A percentile compares a stretch with the other conserved stretches of the same genome.
Evolutionary conservation across 192 early-diverging fungal species (phyloP).

Genomic region (Podila horticola): DNA sequence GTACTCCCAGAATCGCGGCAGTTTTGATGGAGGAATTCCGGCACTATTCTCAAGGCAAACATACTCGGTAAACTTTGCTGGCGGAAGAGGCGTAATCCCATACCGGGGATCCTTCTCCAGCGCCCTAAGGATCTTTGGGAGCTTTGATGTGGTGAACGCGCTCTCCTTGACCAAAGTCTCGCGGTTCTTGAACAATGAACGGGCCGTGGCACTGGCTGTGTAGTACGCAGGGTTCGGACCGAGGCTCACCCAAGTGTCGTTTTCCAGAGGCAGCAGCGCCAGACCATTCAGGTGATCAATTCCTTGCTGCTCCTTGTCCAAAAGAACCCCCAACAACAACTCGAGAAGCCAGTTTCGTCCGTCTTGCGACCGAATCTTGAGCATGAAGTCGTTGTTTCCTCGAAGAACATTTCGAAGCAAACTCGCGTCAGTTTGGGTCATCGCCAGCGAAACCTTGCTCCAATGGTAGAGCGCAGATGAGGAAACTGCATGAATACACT

Average conservation of each 20-base stretch:
- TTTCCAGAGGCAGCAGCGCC: slow-evolving; percentile 8
- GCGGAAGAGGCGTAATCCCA: neutral
- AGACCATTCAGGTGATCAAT: slow-evolving; percentile 1
- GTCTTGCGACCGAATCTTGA: no score
- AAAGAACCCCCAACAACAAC: no score
- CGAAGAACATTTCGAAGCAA: slow-evolving; percentile 2
- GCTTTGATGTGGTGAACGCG: neutral
- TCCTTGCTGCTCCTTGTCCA: no score
- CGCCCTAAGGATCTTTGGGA: neutral
- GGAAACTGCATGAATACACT: neutral
- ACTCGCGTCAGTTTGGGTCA: neutral
- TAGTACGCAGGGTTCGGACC: neutral
- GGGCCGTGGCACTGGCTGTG: neutral
- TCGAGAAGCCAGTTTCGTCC: no score
- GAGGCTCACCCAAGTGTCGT: slow-evolving; percentile 12
- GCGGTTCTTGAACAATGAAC: slow-evolving; percentile 3
- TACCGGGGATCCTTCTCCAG: neutral
- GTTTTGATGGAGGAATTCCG: neutral
- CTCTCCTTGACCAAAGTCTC: neutral
- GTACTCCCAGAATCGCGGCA: neutral
- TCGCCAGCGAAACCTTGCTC: neutral
- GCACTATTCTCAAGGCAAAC: neutral
- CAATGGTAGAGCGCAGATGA: neutral
- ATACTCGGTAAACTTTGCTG: neutral
- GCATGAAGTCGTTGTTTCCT: neutral